These are phyloP conservation scores for Psidium friedrichsthalianum DNA, from an alignment of 345 rosid genomes.

Conservation along the genomic window DNA sequence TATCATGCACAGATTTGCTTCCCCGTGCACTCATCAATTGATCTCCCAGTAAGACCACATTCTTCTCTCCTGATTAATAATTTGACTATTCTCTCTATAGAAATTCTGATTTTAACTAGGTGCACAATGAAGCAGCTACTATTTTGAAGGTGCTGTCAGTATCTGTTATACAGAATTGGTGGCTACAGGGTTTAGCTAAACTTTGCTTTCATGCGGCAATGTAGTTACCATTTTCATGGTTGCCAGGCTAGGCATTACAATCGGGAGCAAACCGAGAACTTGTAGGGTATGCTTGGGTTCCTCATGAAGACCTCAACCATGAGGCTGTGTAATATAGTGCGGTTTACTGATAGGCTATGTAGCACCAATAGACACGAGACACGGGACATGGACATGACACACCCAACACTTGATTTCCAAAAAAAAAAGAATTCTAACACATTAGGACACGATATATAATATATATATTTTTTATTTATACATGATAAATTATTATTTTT, in stretches of 20 bases:
- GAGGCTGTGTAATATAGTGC: too few species aligned
- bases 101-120: background rate
- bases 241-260: slow-evolving; percentile 25
- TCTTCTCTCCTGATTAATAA: background rate
- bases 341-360: too few species aligned
- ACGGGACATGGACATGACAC: too few species aligned
- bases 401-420: too few species aligned
- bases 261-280: slow-evolving; percentile 12
- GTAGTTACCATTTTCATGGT: slow-evolving; percentile 32
- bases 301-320: background rate
- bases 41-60: background rate
- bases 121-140: background rate
- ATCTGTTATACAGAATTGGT: background rate
- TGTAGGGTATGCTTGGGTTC: slow-evolving; percentile 24
- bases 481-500: too few species aligned
- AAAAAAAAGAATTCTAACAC: too few species aligned
- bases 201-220: background rate
- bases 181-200: background rate
- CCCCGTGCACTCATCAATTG: background rate
- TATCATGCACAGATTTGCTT: background rate
- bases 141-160: background rate
- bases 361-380: too few species aligned
- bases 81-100: background rate
- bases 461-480: too few species aligned
- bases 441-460: too few species aligned